Base-by-base conservation (phyloP, 352 stramenopile species). In the Pythium angustatum region DNA sequence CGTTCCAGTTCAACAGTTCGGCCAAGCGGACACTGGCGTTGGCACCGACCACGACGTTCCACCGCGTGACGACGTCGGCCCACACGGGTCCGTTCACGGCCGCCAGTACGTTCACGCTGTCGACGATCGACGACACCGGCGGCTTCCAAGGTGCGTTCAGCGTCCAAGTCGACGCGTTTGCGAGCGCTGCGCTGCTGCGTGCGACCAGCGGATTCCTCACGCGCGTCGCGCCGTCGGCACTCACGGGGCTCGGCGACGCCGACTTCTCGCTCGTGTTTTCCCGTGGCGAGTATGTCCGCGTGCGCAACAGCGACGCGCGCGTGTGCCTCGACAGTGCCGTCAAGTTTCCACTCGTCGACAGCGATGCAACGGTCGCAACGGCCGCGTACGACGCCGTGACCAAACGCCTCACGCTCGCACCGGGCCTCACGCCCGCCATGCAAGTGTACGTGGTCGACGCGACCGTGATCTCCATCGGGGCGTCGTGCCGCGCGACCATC, bases 31-130 rank as follows among this genome's bases (percentile, higher is more conserved):
- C 55, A 0, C 28, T 68, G 3, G 58, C 64, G 2, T 30, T 91
- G 2, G 19, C 63, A 19, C 77, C 78, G 12, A 76, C 60, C 6
- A 78, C 73, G 2, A 68, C 62, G 53, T 88, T 75, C 56, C 72
- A 87, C 8, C 84, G 86, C 12, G 81, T 94, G 8, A 93, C 82
- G 14, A 94, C 84, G 0, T 50, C 76, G 0, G 82, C 86, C 0
- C 73, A 90, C 60, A 90, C 84, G 1, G 86, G 84, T 1, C 82
- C 83, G 36, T 91, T 92, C 55, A 73, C 66, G 0, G 40, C 73
- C n/a, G 68, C 72, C 2, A 90, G 78, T 22, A 85, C 79, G 11
- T 94, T 94, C 49, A 79, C 83, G 5, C 62, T 94, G 1, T 64
- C 85, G 7, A 83, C 84, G 9, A 72, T 88, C 27, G 69, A 77